Evolutionary conservation across 2,329 filamentous ascomycete species (phyloP).

Genomic region (Nemania serpens): DNA sequence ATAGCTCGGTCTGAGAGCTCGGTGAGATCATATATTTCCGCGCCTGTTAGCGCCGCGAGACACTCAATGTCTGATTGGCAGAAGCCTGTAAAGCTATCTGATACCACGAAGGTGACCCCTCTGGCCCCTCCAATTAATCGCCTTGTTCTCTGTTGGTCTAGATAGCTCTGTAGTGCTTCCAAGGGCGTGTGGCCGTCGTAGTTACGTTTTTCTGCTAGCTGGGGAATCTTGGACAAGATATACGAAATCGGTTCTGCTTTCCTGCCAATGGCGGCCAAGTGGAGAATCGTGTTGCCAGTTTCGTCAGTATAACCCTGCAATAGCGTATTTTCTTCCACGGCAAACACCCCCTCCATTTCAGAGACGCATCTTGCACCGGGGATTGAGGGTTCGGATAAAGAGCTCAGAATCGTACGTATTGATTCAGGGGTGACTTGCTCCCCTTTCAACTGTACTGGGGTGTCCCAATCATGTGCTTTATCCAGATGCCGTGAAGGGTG

Average conservation of each 20-base stretch:
- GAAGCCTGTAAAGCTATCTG: constrained; percentile 43
- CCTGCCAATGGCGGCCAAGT: constrained; percentile 7
- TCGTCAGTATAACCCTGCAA: not conserved
- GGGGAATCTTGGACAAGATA: constrained; percentile 14
- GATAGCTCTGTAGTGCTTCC: constrained; percentile 38
- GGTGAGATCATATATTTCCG: constrained; percentile 19
- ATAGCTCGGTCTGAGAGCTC: constrained; percentile 15
- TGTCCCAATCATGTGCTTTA: constrained; percentile 7
- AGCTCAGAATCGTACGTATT: constrained; percentile 6
- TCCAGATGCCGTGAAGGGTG: constrained; percentile 35
- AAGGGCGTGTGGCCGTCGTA: constrained; percentile 42
- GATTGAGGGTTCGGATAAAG: constrained; percentile 4
- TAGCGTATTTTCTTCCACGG: constrained; percentile 4
- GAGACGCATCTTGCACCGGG: not conserved
- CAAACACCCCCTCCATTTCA: constrained; percentile 7
- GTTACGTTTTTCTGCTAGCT: constrained; percentile 31
- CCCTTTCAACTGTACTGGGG: not conserved
- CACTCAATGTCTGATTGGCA: constrained; percentile 35
- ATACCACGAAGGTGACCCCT: constrained; percentile 19
- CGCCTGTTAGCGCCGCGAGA: constrained; percentile 34
- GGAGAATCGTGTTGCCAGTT: constrained; percentile 10
- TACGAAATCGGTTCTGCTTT: constrained; percentile 17
- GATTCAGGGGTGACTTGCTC: constrained; percentile 2
- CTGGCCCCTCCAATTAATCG: constrained; percentile 4
- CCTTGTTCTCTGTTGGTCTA: constrained; percentile 39